phyloP scores from a whole-genome alignment of 2,329 filamentous ascomycete genomes.

The Lachnellula cervina region DNA sequence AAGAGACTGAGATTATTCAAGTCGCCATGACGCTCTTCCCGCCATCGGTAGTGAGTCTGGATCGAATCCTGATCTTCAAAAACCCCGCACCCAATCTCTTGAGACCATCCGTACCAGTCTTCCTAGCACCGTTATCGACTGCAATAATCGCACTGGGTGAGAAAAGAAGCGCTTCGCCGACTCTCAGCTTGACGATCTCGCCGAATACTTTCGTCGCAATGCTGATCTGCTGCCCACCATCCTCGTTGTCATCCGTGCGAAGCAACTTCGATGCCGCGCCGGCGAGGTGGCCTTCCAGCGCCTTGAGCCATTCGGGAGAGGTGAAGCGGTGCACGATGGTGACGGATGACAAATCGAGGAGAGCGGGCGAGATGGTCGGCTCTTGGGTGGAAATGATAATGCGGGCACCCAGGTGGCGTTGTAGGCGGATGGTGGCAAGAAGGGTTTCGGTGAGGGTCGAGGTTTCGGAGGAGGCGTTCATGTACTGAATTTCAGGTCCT shows the following conservation, averaged over 20 bases:
- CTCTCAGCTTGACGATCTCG: conserved; percentile 42
- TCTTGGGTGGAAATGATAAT: conserved; percentile 74
- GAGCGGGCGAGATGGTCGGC: conserved; percentile 61
- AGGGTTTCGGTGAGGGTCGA: conserved; percentile 56
- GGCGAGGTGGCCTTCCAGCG: conserved; percentile 42
- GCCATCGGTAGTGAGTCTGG: conserved; percentile 40
- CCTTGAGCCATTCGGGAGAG: conserved; percentile 53
- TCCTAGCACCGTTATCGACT: not conserved
- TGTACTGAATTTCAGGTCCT: conserved; percentile 41
- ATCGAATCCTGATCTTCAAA: conserved; percentile 36
- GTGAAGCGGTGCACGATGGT: conserved; percentile 69
- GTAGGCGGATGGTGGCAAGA: conserved; percentile 59
- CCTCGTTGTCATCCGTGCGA: conserved; percentile 20
- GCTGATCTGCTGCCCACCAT: conserved; percentile 20
- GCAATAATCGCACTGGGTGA: conserved; percentile 40
- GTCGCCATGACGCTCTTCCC: conserved; percentile 36
- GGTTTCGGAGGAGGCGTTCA: conserved; percentile 53
- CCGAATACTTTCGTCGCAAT: conserved; percentile 34
- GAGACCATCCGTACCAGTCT: not conserved
- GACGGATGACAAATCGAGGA: conserved; percentile 68
- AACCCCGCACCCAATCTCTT: conserved; percentile 29
- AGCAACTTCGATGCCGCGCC: conserved; percentile 28
- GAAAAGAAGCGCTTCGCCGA: conserved; percentile 47
- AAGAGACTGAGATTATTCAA: not conserved
- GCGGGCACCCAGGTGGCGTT: conserved; percentile 63